These are phyloP conservation scores for Drechslerella stenobrocha DNA, from an alignment of 2,329 filamentous ascomycete species.

Conservation along the genomic window DNA sequence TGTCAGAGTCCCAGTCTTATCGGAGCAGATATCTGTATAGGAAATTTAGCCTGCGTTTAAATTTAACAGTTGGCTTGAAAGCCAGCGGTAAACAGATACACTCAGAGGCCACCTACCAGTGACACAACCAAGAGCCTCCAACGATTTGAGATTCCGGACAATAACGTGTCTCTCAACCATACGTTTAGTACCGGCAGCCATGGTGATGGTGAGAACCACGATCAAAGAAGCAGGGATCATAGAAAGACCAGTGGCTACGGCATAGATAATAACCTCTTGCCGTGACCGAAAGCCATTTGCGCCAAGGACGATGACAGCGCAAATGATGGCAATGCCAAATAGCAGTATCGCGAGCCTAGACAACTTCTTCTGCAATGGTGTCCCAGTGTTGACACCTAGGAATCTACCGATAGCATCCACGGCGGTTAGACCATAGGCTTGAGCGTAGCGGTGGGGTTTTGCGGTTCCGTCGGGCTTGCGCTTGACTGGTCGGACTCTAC, in stretches of 20 bases:
- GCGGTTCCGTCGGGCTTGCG: conserved; percentile 60
- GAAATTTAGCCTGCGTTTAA: too few species aligned
- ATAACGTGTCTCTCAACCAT: conserved; percentile 97
- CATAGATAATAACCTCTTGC: conserved; percentile 68
- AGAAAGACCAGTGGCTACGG: conserved; percentile 63
- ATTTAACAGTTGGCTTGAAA: too few species aligned
- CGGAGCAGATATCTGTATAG: conserved; percentile 98
- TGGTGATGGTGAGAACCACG: conserved; percentile 87
- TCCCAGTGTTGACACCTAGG: conserved; percentile 69
- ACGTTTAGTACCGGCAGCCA: conserved; percentile 89
- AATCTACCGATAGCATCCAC: conserved; percentile 66
- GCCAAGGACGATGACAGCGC: conserved; percentile 69
- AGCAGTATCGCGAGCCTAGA: conserved; percentile 69
- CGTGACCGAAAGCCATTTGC: conserved; percentile 64
- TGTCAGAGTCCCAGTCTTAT: conserved; percentile 95
- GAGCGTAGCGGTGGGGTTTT: conserved; percentile 61
- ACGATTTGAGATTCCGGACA: conserved; percentile 90
- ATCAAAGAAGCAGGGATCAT: conserved; percentile 68
- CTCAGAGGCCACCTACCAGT: too few species aligned
- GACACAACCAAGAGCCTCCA: conserved; percentile 96
- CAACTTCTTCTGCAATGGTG: conserved; percentile 71
- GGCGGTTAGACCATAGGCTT: conserved; percentile 60
- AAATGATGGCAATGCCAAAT: conserved; percentile 66
- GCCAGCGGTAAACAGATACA: too few species aligned
- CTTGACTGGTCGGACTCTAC: conserved; percentile 61